Evolutionary conservation across 2,329 filamentous ascomycete species (phyloP), one percentile per base, ranked within the genome.

Genomic region (Aureobasidium sp.): DNA sequence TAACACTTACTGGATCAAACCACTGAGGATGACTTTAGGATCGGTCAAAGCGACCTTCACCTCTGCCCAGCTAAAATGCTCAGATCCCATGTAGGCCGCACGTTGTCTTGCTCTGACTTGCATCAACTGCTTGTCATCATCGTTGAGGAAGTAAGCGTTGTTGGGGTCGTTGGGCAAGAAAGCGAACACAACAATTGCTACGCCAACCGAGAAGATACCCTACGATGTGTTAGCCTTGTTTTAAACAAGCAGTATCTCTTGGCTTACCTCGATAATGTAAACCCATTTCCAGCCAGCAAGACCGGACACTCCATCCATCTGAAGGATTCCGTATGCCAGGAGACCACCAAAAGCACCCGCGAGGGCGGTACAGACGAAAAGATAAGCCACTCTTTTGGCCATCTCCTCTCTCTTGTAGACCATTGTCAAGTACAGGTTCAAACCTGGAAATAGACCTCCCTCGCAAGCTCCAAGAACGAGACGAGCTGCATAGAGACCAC

Each of bases 51-150:
- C 79, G 27, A 77, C 77, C 45, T 69, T 70, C 54, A 84, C 73
- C 66, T 84, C 80, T 6, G 72, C 70, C 79, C 78, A 81, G 62
- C 73, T 75, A 62, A 83, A 83, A 16, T 79, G 69, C 5, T 79
- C 78, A 41, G 71, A 75, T 39, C 81, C 79, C 74, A 79, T 79
- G 63, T 83, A 83, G 55, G 76, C 73, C 2, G 72, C 72, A 4
- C 75, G 69, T 62, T 79, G 78, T 25, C 74, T 44, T 4, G 74
- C 75, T 7, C 81, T 76, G 30, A 79, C 70, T 7, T 72, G 69
- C 79, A 83, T 83, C 70, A 83, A 74, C 57, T 74, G 72, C 65
- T 75, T 74, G 64, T 82, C 78, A 16, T 78, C 73, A 0, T 74
- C 70, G 21, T 65, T 76, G 21, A 82, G 72, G 64, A 79, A 82